A percentile compares a stretch with the other conserved stretches of the same genome.
These are phyloP conservation scores for Acanthamoeba triangularis DNA, from an alignment of 208 protist species.

Conservation along the genomic window DNA sequence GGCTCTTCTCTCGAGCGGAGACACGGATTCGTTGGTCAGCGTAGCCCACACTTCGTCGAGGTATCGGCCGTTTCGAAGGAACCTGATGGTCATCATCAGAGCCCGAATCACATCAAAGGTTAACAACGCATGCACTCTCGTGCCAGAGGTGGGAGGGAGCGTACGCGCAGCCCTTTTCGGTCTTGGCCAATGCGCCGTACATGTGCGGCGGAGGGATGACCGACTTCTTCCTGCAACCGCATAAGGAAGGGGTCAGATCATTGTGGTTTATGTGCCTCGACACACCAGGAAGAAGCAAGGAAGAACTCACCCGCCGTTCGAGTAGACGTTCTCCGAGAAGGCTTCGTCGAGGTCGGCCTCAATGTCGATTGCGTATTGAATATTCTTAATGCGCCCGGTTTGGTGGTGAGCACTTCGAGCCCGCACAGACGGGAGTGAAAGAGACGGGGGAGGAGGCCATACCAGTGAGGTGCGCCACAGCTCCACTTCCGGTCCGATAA, in stretches of 20 bases:
- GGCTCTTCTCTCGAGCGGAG: slow-evolving; percentile 14
- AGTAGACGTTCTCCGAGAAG: slow-evolving; percentile 50
- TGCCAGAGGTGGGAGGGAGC: neutral
- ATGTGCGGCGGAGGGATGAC: slow-evolving; percentile 85
- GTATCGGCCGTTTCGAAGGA: neutral
- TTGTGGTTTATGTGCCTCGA: neutral
- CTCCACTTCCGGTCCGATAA: slow-evolving; percentile 58
- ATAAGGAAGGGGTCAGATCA: neutral
- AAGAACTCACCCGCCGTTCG: slow-evolving; percentile 4
- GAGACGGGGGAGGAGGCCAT: neutral
- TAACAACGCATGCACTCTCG: neutral
- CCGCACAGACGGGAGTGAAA: neutral
- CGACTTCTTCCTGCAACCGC: slow-evolving; percentile 26
- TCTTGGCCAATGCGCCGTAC: slow-evolving; percentile 88
- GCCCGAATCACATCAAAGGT: neutral
- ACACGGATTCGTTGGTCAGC: neutral
- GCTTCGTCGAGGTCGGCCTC: slow-evolving; percentile 30
- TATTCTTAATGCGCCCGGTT: neutral
- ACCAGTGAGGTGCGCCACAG: neutral
- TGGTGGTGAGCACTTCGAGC: neutral
- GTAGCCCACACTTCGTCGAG: neutral
- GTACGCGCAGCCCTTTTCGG: slow-evolving; percentile 81
- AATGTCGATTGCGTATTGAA: slow-evolving; percentile 1
- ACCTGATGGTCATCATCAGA: neutral
- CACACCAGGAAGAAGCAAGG: neutral